phyloP scores from a whole-genome alignment of 257 asterid genomes.

The Rauvolfia tetraphylla region DNA sequence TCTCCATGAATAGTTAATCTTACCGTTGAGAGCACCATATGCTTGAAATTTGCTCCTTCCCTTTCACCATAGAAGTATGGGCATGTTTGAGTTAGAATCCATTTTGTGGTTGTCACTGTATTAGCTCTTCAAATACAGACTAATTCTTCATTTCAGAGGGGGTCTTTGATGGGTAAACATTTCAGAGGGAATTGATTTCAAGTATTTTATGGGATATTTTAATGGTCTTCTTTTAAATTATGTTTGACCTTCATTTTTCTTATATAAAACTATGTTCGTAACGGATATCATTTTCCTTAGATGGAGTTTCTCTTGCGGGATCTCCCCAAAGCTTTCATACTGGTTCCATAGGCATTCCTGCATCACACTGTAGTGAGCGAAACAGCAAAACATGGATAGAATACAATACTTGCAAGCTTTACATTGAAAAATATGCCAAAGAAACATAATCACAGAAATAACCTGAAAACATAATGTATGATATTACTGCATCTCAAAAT shows the following conservation, averaged over 20 bases:
- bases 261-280: not conserved
- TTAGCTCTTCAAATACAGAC: not conserved
- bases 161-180: too few relatives aligned
- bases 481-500: not conserved
- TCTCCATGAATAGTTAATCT: too few relatives aligned
- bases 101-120: not conserved
- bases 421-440: not conserved
- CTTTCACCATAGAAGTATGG: not conserved
- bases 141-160: not conserved
- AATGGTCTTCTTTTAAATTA: not conserved
- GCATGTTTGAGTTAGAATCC: not conserved
- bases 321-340: not conserved
- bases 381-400: not conserved
- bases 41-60: not conserved
- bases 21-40: too few relatives aligned
- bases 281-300: not conserved
- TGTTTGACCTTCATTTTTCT: not conserved
- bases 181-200: not conserved
- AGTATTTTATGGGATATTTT: not conserved
- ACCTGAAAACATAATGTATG: not conserved
- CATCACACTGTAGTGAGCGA: not conserved
- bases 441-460: not conserved
- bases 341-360: not conserved
- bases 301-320: not conserved
- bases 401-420: conserved; percentile 1